Evolutionary conservation across 345 rosid genomes (phyloP).

Genomic region (Luvunga scandens): DNA sequence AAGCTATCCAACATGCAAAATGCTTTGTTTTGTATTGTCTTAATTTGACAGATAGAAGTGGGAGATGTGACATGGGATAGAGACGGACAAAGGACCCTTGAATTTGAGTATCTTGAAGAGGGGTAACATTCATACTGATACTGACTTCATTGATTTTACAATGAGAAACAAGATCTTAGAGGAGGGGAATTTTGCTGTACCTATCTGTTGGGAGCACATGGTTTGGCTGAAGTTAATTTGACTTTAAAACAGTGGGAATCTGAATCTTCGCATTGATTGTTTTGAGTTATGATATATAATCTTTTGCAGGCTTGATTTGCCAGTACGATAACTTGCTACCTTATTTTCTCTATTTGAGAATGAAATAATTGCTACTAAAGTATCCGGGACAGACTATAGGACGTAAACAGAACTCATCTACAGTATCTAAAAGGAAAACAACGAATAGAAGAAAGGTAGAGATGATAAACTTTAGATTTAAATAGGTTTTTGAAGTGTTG

Average conservation of each 20-base stretch:
- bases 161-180: no score
- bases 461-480: no score
- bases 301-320: not conserved
- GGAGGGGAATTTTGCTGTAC: no score
- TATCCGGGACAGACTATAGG: not conserved
- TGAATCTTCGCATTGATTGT: not conserved
- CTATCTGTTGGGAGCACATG: not conserved
- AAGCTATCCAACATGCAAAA: not conserved
- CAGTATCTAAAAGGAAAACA: not conserved
- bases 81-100: constrained; percentile 22
- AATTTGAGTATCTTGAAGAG: no score
- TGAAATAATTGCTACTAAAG: not conserved
- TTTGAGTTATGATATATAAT: not conserved
- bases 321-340: not conserved
- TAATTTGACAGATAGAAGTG: constrained; percentile 79
- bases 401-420: not conserved
- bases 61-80: no score
- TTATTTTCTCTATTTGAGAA: not conserved
- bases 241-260: not conserved
- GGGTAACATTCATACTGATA: no score
- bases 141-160: no score
- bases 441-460: no score
- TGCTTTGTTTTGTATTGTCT: not conserved
- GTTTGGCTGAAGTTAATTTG: not conserved
- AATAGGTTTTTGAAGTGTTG: not conserved